Conservation (phyloP, 2,329 filamentous ascomycete genomes). For the Coniochaeta pulveracea region DNA sequence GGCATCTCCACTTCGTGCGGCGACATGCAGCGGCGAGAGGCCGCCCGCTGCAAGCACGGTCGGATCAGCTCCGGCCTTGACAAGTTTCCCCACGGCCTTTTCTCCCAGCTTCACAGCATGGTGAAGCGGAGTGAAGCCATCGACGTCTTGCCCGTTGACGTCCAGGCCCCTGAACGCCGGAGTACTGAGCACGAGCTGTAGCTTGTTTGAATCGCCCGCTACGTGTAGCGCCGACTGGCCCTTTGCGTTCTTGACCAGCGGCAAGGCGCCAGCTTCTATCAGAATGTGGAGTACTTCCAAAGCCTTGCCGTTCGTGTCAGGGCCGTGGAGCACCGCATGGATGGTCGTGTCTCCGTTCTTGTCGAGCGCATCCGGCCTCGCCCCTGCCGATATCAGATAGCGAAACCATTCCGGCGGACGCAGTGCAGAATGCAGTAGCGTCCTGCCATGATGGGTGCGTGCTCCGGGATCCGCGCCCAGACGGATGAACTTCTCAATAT, state of each 20-base stretch:
- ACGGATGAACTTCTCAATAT: neutral
- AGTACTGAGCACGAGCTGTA: neutral
- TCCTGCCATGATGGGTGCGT: neutral
- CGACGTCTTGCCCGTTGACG: neutral
- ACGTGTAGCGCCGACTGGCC: neutral
- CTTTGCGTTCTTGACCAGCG: neutral
- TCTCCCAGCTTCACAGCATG: neutral
- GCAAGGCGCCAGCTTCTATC: neutral
- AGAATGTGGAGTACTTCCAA: neutral
- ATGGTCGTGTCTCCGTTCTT: neutral
- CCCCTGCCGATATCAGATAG: neutral
- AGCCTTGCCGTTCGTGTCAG: neutral
- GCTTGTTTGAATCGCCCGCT: neutral
- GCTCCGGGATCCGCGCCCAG: neutral
- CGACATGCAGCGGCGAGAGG: neutral
- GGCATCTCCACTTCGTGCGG: no score
- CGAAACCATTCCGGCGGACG: neutral
- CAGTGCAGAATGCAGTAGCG: neutral
- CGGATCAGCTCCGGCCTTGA: neutral
- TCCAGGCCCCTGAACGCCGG: neutral
- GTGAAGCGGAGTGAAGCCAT: neutral
- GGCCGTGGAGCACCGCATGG: neutral
- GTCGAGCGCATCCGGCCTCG: neutral
- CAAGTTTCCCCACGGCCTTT: conserved; percentile 1
- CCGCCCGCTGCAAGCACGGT: neutral